phyloP scores from a whole-genome alignment of 2,329 filamentous ascomycete species.

The Gaeumannomyces sp. region DNA sequence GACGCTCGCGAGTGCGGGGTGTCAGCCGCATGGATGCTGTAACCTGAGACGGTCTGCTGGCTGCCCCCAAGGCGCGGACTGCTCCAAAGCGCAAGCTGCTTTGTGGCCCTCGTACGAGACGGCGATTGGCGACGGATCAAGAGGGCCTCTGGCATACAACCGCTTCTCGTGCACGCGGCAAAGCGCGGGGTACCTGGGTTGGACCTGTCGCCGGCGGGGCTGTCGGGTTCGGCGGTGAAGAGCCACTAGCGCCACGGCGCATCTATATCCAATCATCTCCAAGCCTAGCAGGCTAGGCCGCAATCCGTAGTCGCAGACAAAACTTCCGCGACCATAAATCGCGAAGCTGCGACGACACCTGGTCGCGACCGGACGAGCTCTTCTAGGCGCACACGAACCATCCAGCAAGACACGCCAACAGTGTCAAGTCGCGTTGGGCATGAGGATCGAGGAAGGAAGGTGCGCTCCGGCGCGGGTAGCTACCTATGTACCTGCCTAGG shows the following conservation, averaged over 20 bases:
- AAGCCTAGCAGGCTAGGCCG: neutral
- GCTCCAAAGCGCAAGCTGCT: neutral
- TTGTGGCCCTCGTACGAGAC: neutral
- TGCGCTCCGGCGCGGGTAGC: too few relatives aligned
- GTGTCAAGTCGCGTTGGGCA: neutral
- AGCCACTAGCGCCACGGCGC: neutral
- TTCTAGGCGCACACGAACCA: conserved; percentile 1
- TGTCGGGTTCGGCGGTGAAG: neutral
- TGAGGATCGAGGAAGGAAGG: neutral
- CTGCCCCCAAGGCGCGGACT: conserved; percentile 3
- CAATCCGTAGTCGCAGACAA: neutral
- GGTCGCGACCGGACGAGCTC: neutral
- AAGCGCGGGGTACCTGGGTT: neutral
- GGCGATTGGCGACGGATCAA: neutral
- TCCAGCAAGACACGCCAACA: neutral
- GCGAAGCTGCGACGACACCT: too few relatives aligned
- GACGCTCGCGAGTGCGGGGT: too few relatives aligned
- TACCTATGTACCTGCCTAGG: too few relatives aligned
- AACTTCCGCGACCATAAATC: too few relatives aligned
- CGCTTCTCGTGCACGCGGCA: neutral
- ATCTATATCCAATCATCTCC: neutral
- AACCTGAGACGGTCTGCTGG: neutral
- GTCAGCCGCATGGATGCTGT: neutral
- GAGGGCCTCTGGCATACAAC: neutral
- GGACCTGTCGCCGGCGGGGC: neutral